Evolutionary conservation across 345 rosid species (phyloP).

Genomic region (Balakata baccata): DNA sequence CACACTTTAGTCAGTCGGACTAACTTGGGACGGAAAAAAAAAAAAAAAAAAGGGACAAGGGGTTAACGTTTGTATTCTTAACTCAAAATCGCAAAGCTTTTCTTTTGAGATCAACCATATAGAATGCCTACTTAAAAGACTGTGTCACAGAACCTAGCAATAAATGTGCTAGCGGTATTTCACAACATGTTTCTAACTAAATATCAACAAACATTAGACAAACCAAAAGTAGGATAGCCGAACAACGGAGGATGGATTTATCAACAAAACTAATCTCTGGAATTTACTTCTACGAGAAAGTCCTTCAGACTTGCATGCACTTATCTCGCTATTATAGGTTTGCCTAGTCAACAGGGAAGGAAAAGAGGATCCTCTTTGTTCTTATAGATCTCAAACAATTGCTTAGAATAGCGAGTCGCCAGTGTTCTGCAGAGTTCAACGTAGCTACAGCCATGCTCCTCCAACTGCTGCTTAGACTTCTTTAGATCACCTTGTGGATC

Average conservation of each 20-base stretch:
- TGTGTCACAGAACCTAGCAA: neutral
- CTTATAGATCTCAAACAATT: conserved; percentile 62
- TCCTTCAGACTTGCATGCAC: neutral
- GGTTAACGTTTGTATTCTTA: too few relatives aligned
- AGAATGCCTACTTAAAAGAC: neutral
- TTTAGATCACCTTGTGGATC: conserved; percentile 50
- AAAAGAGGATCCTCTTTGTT: conserved; percentile 63
- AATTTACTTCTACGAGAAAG: neutral
- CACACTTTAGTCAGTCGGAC: too few relatives aligned
- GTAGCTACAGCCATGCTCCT: conserved; percentile 27
- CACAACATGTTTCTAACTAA: too few relatives aligned
- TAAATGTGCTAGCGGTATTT: too few relatives aligned
- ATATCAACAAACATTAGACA: too few relatives aligned
- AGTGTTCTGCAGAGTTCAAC: conserved; percentile 50
- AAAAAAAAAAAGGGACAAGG: too few relatives aligned
- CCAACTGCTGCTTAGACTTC: conserved; percentile 58
- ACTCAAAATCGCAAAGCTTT: too few relatives aligned
- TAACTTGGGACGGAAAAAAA: too few relatives aligned
- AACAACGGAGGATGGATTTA: too few relatives aligned
- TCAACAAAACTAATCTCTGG: neutral
- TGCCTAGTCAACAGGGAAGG: conserved; percentile 15
- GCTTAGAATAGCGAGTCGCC: conserved; percentile 57
- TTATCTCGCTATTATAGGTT: neutral
- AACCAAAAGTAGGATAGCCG: too few relatives aligned
- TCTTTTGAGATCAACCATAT: too few relatives aligned